Percentiles rank a stretch among this genome's conserved stretches.
Evolutionary conservation across 805 yeast species (phyloP).

Genomic region (Wickerhamiella shivajii): DNA sequence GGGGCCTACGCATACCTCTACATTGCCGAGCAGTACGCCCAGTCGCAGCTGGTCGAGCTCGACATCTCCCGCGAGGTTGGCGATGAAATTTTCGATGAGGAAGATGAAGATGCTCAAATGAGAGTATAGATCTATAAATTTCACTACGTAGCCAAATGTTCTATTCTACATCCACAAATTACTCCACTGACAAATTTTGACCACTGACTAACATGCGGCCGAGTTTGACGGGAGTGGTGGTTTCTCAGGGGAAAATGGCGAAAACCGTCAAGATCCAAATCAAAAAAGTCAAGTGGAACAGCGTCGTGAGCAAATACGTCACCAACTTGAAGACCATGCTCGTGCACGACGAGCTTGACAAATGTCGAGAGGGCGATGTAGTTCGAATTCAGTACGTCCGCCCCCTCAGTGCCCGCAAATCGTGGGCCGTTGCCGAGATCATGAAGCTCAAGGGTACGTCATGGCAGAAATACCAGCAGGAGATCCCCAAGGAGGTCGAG

Average conservation of each 20-base stretch:
- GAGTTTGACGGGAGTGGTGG: slow-evolving; percentile 80
- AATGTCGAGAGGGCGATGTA: slow-evolving; percentile 88
- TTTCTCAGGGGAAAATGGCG: slow-evolving; percentile 91
- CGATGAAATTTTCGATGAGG: slow-evolving; percentile 17
- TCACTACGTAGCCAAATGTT: background rate
- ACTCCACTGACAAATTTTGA: background rate
- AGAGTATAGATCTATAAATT: slow-evolving; percentile 6
- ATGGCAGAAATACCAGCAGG: slow-evolving; percentile 61
- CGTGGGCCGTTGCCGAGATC: slow-evolving; percentile 85
- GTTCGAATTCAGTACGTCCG: slow-evolving; percentile 79
- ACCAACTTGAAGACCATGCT: slow-evolving; percentile 67
- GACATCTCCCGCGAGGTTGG: slow-evolving; percentile 17
- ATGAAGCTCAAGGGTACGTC: slow-evolving; percentile 82
- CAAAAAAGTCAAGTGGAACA: slow-evolving; percentile 59
- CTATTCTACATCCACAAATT: background rate
- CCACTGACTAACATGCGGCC: slow-evolving; percentile 38
- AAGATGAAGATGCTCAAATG: slow-evolving; percentile 18
- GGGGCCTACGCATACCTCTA: slow-evolving; percentile 18
- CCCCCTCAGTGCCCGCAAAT: slow-evolving; percentile 67
- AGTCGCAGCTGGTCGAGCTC: slow-evolving; percentile 10
- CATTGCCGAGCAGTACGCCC: slow-evolving; percentile 19
- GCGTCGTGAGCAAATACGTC: slow-evolving; percentile 36
- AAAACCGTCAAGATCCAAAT: slow-evolving; percentile 92
- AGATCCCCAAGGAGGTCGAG: slow-evolving; percentile 53
- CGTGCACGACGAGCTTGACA: slow-evolving; percentile 86